Percentiles rank a stretch among this genome's conserved stretches.
phyloP scores from a whole-genome alignment of 257 asterid genomes.

The Capsicum baccatum region DNA sequence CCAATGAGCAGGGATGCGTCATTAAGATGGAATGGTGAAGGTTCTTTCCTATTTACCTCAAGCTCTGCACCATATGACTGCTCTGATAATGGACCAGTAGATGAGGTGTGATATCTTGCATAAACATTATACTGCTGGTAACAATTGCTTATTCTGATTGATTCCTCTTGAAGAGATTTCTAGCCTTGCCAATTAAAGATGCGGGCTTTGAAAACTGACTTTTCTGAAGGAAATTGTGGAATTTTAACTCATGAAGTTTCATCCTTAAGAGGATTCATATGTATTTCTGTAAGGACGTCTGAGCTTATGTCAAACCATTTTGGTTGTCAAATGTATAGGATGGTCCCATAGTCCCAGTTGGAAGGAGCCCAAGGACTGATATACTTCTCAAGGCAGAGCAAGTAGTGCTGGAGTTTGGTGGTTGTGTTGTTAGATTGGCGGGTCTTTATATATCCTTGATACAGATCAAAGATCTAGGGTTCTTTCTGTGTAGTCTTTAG shows the following conservation, averaged over 20 bases:
- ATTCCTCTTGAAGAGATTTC: neutral
- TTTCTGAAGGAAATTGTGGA: conserved; percentile 11
- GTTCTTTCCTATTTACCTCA: conserved; percentile 90
- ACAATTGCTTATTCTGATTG: conserved; percentile 21
- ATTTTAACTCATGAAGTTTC: neutral
- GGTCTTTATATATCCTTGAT: conserved; percentile 97
- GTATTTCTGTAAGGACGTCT: conserved; percentile 2
- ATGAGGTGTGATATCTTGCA: conserved; percentile 73
- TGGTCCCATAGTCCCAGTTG: conserved; percentile 82
- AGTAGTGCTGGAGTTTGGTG: conserved; percentile 79
- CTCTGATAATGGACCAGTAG: conserved; percentile 80
- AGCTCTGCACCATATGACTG: conserved; percentile 96
- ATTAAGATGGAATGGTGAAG: conserved; percentile 89
- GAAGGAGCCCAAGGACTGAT: conserved; percentile 90
- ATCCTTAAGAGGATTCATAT: neutral
- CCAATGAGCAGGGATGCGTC: conserved; percentile 73
- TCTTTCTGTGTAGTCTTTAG: conserved; percentile 18
- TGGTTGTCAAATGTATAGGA: conserved; percentile 51
- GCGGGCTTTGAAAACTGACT: neutral
- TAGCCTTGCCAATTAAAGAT: conserved; percentile 10
- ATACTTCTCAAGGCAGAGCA: conserved; percentile 80
- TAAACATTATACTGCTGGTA: conserved; percentile 31
- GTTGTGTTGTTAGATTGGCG: conserved; percentile 90
- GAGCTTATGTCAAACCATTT: conserved; percentile 29
- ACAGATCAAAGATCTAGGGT: conserved; percentile 23